Evolutionary conservation across 2,329 filamentous ascomycete genomes (phyloP).

Genomic region (Akanthomyces dipterigenus): DNA sequence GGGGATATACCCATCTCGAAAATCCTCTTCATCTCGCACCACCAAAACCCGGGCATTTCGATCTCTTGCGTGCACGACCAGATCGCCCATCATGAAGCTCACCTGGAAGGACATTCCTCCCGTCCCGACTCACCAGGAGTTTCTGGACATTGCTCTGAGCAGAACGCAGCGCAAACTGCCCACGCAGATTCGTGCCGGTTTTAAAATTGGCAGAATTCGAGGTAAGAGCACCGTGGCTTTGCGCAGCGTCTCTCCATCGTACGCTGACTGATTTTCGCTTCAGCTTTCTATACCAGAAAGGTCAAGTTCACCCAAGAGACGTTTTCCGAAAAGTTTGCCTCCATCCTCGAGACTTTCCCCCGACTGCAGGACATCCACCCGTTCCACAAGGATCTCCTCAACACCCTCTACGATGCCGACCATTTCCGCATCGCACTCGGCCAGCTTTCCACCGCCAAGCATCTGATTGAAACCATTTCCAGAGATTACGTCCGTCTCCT

Average conservation of each 20-base stretch:
- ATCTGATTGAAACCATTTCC: constrained; percentile 91
- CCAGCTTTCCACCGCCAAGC: constrained; percentile 91
- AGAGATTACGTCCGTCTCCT: constrained; percentile 88
- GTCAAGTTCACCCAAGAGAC: constrained; percentile 98
- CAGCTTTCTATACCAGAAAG: constrained; percentile 91
- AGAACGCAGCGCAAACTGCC: constrained; percentile 88
- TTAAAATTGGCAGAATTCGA: constrained; percentile 88
- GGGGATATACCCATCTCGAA: background rate
- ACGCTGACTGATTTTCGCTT: constrained; percentile 10
- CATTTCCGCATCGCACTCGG: constrained; percentile 96
- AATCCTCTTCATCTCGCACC: constrained; percentile 14
- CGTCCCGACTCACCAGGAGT: constrained; percentile 88
- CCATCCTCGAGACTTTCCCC: constrained; percentile 89
- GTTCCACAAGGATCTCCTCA: constrained; percentile 77
- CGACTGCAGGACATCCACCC: constrained; percentile 91
- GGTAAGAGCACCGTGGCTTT: constrained; percentile 27
- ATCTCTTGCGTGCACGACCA: constrained; percentile 11
- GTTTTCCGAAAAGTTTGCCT: constrained; percentile 85
- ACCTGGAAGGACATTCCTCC: constrained; percentile 75
- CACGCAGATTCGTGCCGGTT: constrained; percentile 91
- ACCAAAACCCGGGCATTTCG: constrained; percentile 3
- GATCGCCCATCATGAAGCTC: constrained; percentile 47
- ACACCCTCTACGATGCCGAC: constrained; percentile 97
- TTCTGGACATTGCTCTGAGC: constrained; percentile 93
- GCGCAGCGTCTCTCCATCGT: background rate